phyloP scores from a whole-genome alignment of 208 protist species.

The Trypanosoma theileri region DNA sequence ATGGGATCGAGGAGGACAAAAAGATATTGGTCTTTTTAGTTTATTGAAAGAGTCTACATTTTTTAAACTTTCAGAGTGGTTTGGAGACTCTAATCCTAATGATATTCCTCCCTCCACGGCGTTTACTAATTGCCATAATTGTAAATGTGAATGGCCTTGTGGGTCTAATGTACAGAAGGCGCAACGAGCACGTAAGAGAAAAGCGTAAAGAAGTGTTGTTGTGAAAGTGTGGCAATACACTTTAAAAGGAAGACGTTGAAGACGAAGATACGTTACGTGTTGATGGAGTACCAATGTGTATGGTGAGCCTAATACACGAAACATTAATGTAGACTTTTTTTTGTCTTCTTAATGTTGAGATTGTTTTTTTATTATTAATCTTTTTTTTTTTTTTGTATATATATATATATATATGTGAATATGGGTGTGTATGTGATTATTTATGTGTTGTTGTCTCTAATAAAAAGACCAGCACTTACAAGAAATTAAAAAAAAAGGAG shows the following conservation, averaged over 20 bases:
- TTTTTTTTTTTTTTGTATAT: conserved; percentile 2
- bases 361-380: conserved; percentile 1
- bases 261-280: conserved; percentile 75
- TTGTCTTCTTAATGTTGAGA: conserved; percentile 4
- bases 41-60: no score
- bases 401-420: conserved; percentile 11
- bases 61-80: no score
- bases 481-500: no score
- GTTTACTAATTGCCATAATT: conserved; percentile 81
- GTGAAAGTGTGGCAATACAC: conserved; percentile 82
- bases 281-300: conserved; percentile 76
- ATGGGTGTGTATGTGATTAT: conserved; percentile 6
- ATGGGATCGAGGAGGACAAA: no score
- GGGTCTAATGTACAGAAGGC: conserved; percentile 71
- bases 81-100: no score
- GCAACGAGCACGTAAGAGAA: conserved; percentile 58
- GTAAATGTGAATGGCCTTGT: conserved; percentile 41
- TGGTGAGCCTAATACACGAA: conserved; percentile 80
- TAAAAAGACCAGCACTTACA: no score
- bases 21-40: no score
- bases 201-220: conserved; percentile 67
- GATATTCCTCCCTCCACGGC: conserved; percentile 37
- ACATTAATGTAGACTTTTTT: conserved; percentile 22
- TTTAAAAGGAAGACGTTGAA: conserved; percentile 80
- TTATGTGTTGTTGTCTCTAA: conserved; percentile 4